Percentiles rank a stretch among this genome's conserved stretches.
Conservation (phyloP, 2,329 filamentous ascomycete genomes). For the Hortaea werneckii region DNA sequence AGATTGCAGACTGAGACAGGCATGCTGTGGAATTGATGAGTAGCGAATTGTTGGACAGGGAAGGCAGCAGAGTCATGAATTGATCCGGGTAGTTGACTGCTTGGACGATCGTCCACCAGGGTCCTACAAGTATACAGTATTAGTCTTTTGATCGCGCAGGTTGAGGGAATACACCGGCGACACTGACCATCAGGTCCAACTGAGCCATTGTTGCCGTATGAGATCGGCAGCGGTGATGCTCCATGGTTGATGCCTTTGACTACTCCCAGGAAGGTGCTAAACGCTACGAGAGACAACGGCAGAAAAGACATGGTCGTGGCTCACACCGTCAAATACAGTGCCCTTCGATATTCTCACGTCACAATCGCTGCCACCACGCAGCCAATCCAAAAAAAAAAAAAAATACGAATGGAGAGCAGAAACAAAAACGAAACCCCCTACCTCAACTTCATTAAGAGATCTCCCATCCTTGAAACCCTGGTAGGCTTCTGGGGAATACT, state of each 20-base stretch:
- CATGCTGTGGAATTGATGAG: conserved; percentile 7
- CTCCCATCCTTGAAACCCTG: too few species aligned
- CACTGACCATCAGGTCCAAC: conserved; percentile 8
- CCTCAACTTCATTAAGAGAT: too few species aligned
- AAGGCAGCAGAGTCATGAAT: conserved; percentile 6
- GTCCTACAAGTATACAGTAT: conserved; percentile 1
- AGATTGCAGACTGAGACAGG: conserved; percentile 3
- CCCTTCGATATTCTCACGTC: too few species aligned
- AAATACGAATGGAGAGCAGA: too few species aligned
- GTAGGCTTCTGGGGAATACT: too few species aligned
- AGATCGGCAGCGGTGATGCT: conserved; percentile 1
- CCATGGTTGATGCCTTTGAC: conserved; percentile 3
- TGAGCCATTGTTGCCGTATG: conserved; percentile 3
- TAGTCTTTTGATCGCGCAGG: not conserved
- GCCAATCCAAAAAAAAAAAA: too few species aligned
- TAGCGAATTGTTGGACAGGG: conserved; percentile 5
- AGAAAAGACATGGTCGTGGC: too few species aligned
- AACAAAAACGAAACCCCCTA: too few species aligned
- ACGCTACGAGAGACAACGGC: not conserved
- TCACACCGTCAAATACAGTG: too few species aligned
- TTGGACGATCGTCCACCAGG: conserved; percentile 5
- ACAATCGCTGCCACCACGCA: too few species aligned
- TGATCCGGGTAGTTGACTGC: conserved; percentile 4
- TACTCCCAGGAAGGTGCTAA: not conserved
- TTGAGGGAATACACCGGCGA: not conserved